These are phyloP conservation scores for Cyclostephanos invisitatus DNA, from an alignment of 108 stramenopile genomes.

Conservation along the genomic window DNA sequence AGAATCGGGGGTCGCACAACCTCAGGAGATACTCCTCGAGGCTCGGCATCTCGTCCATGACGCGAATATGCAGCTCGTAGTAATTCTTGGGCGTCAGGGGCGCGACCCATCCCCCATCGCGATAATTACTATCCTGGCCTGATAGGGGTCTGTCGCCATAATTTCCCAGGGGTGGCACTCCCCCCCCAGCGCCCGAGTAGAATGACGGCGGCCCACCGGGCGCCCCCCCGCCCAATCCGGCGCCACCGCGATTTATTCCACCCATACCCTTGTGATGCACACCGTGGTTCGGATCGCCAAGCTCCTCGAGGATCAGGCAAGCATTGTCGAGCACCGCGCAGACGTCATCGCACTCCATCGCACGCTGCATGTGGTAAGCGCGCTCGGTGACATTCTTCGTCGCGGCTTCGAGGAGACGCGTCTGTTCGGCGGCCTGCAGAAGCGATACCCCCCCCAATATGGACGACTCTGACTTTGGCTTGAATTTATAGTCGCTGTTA, in stretches of 20 bases:
- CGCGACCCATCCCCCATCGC: conserved; percentile 54
- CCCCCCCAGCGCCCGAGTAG: conserved; percentile 34
- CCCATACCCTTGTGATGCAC: conserved; percentile 30
- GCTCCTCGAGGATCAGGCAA: conserved; percentile 90
- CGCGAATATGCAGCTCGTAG: conserved; percentile 97
- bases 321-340: conserved; percentile 80
- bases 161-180: conserved; percentile 38
- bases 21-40: conserved; percentile 92
- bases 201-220: conserved; percentile 18
- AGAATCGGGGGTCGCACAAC: conserved; percentile 50
- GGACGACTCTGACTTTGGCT: neutral
- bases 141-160: conserved; percentile 40
- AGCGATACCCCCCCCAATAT: neutral
- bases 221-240: neutral
- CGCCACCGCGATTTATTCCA: neutral
- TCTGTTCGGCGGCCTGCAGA: conserved; percentile 29
- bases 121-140: conserved; percentile 28
- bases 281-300: conserved; percentile 82
- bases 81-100: conserved; percentile 94
- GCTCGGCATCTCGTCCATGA: conserved; percentile 91
- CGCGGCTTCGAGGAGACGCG: conserved; percentile 47
- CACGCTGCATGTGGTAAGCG: conserved; percentile 78
- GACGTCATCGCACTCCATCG: conserved; percentile 81
- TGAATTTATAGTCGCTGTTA: neutral
- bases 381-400: conserved; percentile 72